These are phyloP conservation scores for Rauvolfia tetraphylla DNA, from an alignment of 257 asterid genomes.

Conservation along the genomic window DNA sequence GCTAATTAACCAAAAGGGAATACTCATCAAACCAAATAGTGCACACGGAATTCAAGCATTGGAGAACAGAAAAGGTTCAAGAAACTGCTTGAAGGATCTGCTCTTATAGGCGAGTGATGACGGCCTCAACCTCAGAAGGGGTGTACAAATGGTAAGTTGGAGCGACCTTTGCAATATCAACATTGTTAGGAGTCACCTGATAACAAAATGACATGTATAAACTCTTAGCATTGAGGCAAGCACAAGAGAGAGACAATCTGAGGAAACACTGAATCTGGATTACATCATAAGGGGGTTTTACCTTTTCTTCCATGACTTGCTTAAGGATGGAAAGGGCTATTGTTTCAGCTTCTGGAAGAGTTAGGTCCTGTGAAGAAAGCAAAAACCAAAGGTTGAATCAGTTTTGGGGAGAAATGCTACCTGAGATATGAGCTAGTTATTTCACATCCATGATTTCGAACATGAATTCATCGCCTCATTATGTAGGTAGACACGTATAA, in stretches of 20 bases:
- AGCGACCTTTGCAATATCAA: slow-evolving; percentile 84
- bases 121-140: slow-evolving; percentile 82
- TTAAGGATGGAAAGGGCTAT: slow-evolving; percentile 79
- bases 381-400: slow-evolving; percentile 6
- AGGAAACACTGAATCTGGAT: neutral
- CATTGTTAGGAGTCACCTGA: slow-evolving; percentile 90
- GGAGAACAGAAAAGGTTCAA: neutral
- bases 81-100: slow-evolving; percentile 16
- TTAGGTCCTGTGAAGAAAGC: slow-evolving; percentile 49
- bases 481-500: neutral
- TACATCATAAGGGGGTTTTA: slow-evolving; percentile 13
- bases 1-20: too few species aligned
- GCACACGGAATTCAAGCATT: slow-evolving; percentile 1
- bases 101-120: slow-evolving; percentile 61
- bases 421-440: neutral
- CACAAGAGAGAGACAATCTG: neutral
- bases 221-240: neutral
- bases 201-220: neutral
- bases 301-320: slow-evolving; percentile 96
- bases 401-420: neutral
- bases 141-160: slow-evolving; percentile 81
- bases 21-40: slow-evolving; percentile 4
- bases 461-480: neutral
- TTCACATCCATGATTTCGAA: neutral
- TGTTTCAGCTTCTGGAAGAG: slow-evolving; percentile 80